Percentiles rank a stretch among this genome's conserved stretches.
Evolutionary conservation across 2,329 filamentous ascomycete species (phyloP).

Genomic region (Sporothrix euskadiensis): DNA sequence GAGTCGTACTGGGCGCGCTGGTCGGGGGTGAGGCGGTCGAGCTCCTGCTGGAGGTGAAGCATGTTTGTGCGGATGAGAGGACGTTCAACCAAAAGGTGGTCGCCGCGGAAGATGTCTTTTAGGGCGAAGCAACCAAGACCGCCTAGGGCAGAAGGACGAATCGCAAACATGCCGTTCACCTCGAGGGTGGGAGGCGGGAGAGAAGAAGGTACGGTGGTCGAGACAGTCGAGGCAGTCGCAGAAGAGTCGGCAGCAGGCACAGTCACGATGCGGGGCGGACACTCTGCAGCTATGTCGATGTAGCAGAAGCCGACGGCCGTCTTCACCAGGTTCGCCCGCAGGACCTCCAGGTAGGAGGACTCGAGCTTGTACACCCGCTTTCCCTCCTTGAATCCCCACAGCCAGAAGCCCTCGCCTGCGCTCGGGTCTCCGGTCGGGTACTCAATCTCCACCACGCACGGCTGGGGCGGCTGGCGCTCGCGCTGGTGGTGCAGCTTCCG

Average conservation of each 20-base stretch:
- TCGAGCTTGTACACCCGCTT: constrained; percentile 29
- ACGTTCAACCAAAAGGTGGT: constrained; percentile 49
- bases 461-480: background rate
- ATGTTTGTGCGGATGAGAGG: constrained; percentile 44
- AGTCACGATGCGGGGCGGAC: constrained; percentile 22
- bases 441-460: constrained; percentile 5
- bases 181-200: background rate
- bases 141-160: constrained; percentile 45
- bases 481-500: background rate
- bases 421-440: constrained; percentile 25
- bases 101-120: constrained; percentile 41
- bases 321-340: background rate
- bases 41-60: constrained; percentile 40
- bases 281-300: constrained; percentile 23
- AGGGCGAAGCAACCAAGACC: constrained; percentile 53
- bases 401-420: constrained; percentile 19
- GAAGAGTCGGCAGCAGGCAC: background rate
- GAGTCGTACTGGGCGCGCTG: constrained; percentile 41
- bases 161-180: constrained; percentile 45
- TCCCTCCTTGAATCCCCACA: constrained; percentile 27
- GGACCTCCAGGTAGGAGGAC: background rate
- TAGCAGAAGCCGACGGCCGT: constrained; percentile 30
- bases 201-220: background rate
- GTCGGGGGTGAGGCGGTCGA: constrained; percentile 40
- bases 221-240: too few relatives aligned